Percentiles rank a stretch among this genome's conserved stretches.
phyloP scores from a whole-genome alignment of 2,329 filamentous ascomycete genomes.

The Botryotinia calthae region DNA sequence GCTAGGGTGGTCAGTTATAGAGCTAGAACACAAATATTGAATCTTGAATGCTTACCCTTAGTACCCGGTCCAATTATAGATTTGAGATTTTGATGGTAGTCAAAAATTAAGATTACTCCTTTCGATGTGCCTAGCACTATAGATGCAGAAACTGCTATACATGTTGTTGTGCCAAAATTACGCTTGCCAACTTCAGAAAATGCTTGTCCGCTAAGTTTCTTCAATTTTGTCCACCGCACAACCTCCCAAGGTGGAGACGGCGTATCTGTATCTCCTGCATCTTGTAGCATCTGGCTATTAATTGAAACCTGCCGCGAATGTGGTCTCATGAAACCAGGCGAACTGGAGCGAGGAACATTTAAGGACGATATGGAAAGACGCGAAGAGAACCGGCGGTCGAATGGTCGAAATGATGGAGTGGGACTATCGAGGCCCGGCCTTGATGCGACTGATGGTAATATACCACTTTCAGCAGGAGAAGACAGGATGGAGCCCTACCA shows the following conservation, averaged over 20 bases:
- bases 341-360: constrained; percentile 64
- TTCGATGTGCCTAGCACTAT: constrained; percentile 93
- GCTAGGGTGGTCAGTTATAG: constrained; percentile 51
- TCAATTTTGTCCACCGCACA: constrained; percentile 90
- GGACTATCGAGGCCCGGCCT: constrained; percentile 65
- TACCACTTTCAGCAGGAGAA: constrained; percentile 72
- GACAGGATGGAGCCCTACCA: constrained; percentile 59
- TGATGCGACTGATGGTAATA: constrained; percentile 66
- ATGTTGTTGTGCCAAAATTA: constrained; percentile 89
- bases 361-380: constrained; percentile 63
- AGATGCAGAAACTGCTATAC: constrained; percentile 79
- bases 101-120: constrained; percentile 91
- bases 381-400: constrained; percentile 92
- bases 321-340: constrained; percentile 65
- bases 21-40: not conserved
- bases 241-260: constrained; percentile 91
- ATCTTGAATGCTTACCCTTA: constrained; percentile 59
- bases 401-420: constrained; percentile 83
- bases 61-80: constrained; percentile 91
- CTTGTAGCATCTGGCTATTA: constrained; percentile 64
- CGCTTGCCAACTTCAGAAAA: constrained; percentile 91
- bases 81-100: constrained; percentile 94
- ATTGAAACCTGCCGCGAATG: constrained; percentile 81
- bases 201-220: constrained; percentile 81
- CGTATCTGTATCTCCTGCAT: constrained; percentile 64